Percentiles rank a stretch among this genome's conserved stretches.
Evolutionary conservation across 306 rosid genomes (phyloP).

Genomic region (Malus sieversii): DNA sequence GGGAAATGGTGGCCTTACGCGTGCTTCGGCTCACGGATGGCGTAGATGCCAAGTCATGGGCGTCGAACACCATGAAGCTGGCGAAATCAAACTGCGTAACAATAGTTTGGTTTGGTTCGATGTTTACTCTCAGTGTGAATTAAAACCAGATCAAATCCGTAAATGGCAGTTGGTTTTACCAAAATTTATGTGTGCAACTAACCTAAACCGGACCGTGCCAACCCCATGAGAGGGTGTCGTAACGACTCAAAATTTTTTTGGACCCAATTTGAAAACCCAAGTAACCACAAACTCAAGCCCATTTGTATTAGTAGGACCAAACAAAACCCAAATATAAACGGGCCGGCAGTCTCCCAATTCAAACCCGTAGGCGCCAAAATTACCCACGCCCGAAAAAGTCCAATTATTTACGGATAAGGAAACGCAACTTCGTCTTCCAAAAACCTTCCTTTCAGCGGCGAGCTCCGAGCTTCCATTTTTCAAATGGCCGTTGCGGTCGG

Average conservation of each 20-base stretch:
- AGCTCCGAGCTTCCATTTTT: neutral
- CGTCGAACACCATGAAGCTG: no score
- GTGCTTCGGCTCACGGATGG: no score
- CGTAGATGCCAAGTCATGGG: no score
- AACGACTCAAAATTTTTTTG: neutral
- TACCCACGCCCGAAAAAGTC: neutral
- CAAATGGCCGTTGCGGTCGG: conserved; percentile 65
- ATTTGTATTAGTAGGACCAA: neutral
- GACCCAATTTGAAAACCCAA: neutral
- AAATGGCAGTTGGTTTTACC: no score
- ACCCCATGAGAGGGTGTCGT: accelerated
- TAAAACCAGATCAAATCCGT: no score
- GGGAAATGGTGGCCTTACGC: no score
- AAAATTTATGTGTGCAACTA: neutral
- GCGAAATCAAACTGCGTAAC: no score
- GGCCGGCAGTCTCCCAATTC: neutral
- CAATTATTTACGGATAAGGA: conserved; percentile 6
- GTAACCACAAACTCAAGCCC: neutral
- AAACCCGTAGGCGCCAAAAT: conserved; percentile 1
- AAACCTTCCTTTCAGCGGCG: neutral
- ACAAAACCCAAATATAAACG: neutral
- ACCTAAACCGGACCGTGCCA: no score
- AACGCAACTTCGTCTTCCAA: neutral
- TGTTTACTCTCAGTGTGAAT: no score
- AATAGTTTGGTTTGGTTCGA: neutral